These are phyloP conservation scores for Saccharomycopsis selenospora DNA, from an alignment of 805 yeast genomes.

Conservation along the genomic window DNA sequence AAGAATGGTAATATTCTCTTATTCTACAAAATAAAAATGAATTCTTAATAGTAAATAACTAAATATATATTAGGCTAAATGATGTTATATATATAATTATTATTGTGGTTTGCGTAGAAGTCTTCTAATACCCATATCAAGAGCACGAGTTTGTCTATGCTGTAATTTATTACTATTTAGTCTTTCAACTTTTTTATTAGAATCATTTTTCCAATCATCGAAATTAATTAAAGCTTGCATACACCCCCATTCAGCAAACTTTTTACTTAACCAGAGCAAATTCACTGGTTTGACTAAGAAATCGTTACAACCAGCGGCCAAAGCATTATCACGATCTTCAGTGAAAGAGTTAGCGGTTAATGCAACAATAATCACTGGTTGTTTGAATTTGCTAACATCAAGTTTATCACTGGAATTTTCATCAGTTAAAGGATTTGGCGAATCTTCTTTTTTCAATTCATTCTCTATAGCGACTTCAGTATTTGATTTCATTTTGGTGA, in stretches of 20 bases:
- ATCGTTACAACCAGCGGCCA: constrained; percentile 97
- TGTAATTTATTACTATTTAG: not conserved
- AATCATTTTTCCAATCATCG: constrained; percentile 75
- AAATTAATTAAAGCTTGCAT: constrained; percentile 96
- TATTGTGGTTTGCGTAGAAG: constrained; percentile 1
- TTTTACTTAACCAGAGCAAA: constrained; percentile 86
- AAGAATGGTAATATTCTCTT: no score
- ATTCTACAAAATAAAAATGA: no score
- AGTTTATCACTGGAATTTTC: constrained; percentile 39
- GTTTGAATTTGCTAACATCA: constrained; percentile 58
- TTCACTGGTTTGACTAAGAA: constrained; percentile 94
- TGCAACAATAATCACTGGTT: constrained; percentile 98
- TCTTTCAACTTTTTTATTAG: constrained; percentile 27
- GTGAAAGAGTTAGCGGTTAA: constrained; percentile 86
- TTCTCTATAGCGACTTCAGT: constrained; percentile 33
- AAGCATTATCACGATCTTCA: constrained; percentile 80
- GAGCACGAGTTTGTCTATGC: not conserved
- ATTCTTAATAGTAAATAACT: no score
- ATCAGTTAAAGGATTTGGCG: constrained; percentile 24
- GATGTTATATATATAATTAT: no score
- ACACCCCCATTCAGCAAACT: constrained; percentile 97
- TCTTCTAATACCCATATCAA: constrained; percentile 7
- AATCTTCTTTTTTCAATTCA: constrained; percentile 21
- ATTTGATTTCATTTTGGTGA: not conserved
- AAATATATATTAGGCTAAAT: no score